Percentiles rank a stretch among this genome's conserved stretches.
phyloP scores from a whole-genome alignment of 176 grass and related monocot genomes.

The Triticum dicoccoides region DNA sequence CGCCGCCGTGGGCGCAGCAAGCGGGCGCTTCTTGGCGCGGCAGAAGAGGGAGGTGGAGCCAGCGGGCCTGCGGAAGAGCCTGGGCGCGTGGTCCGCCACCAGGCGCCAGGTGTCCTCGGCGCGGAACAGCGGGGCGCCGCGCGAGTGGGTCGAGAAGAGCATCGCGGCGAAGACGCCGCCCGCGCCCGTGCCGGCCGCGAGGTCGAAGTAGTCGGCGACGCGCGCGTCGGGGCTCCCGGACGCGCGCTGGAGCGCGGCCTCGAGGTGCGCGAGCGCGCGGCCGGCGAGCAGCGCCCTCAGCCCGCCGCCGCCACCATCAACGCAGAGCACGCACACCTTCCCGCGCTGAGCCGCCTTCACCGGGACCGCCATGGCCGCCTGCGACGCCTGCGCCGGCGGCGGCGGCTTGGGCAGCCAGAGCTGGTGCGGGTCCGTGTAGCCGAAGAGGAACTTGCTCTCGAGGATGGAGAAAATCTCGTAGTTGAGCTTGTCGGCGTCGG shows the following conservation, averaged over 20 bases:
- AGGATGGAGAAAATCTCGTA: constrained; percentile 99
- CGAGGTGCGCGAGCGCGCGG: constrained; percentile 83
- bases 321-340: constrained; percentile 84
- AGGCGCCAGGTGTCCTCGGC: constrained; percentile 91
- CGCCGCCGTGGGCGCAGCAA: constrained; percentile 52
- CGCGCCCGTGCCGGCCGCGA: constrained; percentile 73
- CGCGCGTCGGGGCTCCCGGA: constrained; percentile 65
- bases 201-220: constrained; percentile 94
- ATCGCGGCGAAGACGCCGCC: constrained; percentile 89
- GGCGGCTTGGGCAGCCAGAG: constrained; percentile 39
- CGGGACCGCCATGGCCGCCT: not conserved
- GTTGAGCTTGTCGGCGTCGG: constrained; percentile 85
- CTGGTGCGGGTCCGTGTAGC: constrained; percentile 74
- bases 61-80: constrained; percentile 49
- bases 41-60: constrained; percentile 34
- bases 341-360: constrained; percentile 58
- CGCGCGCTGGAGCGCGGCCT: constrained; percentile 63
- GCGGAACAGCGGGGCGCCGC: constrained; percentile 66
- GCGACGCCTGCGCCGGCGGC: constrained; percentile 10
- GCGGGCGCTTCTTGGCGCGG: constrained; percentile 42
- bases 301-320: constrained; percentile 79
- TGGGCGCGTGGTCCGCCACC: constrained; percentile 57
- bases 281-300: constrained; percentile 61
- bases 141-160: constrained; percentile 77
- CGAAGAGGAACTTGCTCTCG: constrained; percentile 99